Evolutionary conservation across 441 rosid species (phyloP), one percentile per base, ranked within the genome.

Genomic region (Eruca vesicaria): DNA sequence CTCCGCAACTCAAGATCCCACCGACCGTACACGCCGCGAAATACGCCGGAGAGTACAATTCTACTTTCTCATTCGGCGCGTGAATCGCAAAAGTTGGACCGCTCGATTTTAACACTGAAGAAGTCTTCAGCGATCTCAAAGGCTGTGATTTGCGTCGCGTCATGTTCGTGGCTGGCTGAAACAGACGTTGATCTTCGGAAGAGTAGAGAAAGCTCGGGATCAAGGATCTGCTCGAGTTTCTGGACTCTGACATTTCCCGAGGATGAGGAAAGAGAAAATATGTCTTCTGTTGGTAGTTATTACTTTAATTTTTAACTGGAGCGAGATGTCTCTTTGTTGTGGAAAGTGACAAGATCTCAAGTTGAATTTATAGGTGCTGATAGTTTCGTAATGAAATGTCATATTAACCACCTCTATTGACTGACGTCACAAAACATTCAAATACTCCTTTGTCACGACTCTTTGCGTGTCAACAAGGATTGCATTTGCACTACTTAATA

Each of bases 21-120:
- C 89, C 91, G 60, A 63, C 81, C 3, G 92, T 85, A 78, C 92
- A 90, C 65, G 89, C 92, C 31, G 88, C 88, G 75, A 82, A 90
- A 74, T 77, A 90, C 6, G 86, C 79, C 5, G 92, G 89, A 12
- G 95, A 86, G 79, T 72, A 82, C 92, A 90, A 72, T 78, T 76
- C 79, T 32, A 90, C 82, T 80, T 74, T 82, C 87, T 90, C 92
- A 2, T 66, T 78, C 0, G 95, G 95, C 16, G 92, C 59, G 4
- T 82, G 72, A 26, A 90, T 78, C 72, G 50, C 62, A 6, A 87
- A 68, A 63, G 63, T 66, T 36, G 63, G 59, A 63, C 32, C 26
- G 35, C 14, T 61, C 10, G 60, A 68, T 11, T 1, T 23, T 23
- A 78, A 55, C 50, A 41, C 45, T 9, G 72, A 15, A 2, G 71